phyloP scores from a whole-genome alignment of 352 stramenopile genomes.

The Globisporangium acanthophoron region DNA sequence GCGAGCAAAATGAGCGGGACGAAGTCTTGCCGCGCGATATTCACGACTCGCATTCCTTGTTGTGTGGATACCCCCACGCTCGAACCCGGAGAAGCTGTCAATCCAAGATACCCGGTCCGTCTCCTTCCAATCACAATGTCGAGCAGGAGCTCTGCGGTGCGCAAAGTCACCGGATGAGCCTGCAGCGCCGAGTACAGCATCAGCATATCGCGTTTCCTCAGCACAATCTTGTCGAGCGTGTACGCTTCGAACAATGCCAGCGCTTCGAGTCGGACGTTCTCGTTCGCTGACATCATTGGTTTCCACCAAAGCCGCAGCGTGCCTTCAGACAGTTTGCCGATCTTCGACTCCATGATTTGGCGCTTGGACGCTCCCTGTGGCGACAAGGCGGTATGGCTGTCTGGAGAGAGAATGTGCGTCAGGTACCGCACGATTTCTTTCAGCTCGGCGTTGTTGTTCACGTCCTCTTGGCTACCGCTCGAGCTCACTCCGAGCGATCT shows the following conservation, averaged over 20 bases:
- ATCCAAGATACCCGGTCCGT: conserved; percentile 13
- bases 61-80: neutral
- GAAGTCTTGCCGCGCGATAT: conserved; percentile 47
- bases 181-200: conserved; percentile 56
- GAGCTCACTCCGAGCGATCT: conserved; percentile 23
- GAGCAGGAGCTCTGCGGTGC: conserved; percentile 43
- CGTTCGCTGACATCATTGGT: conserved; percentile 39
- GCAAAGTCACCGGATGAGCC: conserved; percentile 40
- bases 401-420: conserved; percentile 31
- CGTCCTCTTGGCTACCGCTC: conserved; percentile 9
- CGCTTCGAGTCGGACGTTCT: conserved; percentile 49
- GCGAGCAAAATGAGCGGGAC: conserved; percentile 50
- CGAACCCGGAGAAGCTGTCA: neutral
- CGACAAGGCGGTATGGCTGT: conserved; percentile 5
- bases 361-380: conserved; percentile 14
- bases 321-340: conserved; percentile 55
- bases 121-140: conserved; percentile 61
- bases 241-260: conserved; percentile 70
- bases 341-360: conserved; percentile 24
- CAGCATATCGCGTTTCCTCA: conserved; percentile 54
- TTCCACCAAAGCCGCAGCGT: conserved; percentile 62
- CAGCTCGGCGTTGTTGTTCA: conserved; percentile 32
- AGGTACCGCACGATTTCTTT: conserved; percentile 65
- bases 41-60: conserved; percentile 25
- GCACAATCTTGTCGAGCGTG: conserved; percentile 52